Evolutionary conservation across 177 flowering plant genomes (phyloP).

Genomic region (Vitis hybrid): DNA sequence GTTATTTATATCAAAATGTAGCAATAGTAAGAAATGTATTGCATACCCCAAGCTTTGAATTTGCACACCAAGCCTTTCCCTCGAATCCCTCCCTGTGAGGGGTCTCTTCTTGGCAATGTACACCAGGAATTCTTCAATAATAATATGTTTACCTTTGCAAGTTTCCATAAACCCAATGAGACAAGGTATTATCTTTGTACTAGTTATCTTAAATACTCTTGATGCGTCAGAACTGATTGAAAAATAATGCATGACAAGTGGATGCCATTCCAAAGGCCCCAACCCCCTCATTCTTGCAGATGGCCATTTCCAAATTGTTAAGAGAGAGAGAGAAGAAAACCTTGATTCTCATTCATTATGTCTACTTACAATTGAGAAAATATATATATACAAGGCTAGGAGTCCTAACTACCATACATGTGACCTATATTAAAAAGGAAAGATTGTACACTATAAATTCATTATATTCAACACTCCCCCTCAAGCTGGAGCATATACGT

Average conservation of each 20-base stretch:
- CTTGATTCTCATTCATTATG: too few species aligned
- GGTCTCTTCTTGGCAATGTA: constrained; percentile 54
- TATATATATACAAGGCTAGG: too few species aligned
- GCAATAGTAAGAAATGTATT: neutral
- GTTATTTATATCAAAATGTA: too few species aligned
- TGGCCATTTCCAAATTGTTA: constrained; percentile 63
- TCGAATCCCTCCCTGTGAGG: constrained; percentile 19
- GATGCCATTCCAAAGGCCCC: constrained; percentile 81
- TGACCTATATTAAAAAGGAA: too few species aligned
- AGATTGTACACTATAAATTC: too few species aligned
- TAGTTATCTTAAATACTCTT: constrained; percentile 51
- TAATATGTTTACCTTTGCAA: constrained; percentile 26
- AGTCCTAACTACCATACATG: too few species aligned
- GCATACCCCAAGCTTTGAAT: constrained; percentile 80
- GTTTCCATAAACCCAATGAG: constrained; percentile 43
- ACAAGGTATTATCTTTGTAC: constrained; percentile 50
- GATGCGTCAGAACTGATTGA: constrained; percentile 38
- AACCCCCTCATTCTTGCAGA: constrained; percentile 78
- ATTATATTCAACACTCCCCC: too few species aligned
- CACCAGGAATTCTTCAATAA: constrained; percentile 53
- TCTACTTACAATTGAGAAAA: too few species aligned
- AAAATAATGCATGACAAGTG: constrained; percentile 76
- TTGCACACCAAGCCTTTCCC: constrained; percentile 66
- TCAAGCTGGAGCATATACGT: too few species aligned
- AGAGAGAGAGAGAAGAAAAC: too few species aligned